phyloP scores from a whole-genome alignment of 306 rosid species.

The Ammopiptanthus mongolicus region DNA sequence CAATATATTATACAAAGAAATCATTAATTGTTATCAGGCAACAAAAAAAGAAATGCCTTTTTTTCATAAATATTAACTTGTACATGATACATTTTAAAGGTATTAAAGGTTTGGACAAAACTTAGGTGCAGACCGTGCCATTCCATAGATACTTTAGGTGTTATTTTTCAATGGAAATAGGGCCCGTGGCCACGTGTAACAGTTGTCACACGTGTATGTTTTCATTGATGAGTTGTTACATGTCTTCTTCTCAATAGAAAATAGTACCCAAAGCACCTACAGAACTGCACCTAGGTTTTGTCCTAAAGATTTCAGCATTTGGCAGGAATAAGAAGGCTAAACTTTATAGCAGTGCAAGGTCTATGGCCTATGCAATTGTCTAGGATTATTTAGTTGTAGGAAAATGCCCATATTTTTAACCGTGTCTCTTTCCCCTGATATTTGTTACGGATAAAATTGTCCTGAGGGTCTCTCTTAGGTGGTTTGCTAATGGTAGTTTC shows the following conservation, averaged over 20 bases:
- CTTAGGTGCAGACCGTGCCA: too few species aligned
- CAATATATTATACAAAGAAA: not conserved
- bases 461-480: not conserved
- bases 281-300: too few species aligned
- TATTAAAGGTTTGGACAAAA: not conserved
- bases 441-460: not conserved
- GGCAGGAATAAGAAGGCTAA: not conserved
- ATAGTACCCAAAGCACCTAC: too few species aligned
- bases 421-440: not conserved
- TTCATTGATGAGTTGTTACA: too few species aligned
- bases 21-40: not conserved
- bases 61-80: not conserved
- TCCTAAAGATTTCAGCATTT: too few species aligned
- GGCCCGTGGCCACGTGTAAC: too few species aligned
- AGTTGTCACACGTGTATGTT: too few species aligned
- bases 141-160: too few species aligned
- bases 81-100: not conserved
- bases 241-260: too few species aligned
- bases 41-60: not conserved
- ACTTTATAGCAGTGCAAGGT: not conserved
- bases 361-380: not conserved
- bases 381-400: not conserved
- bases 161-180: too few species aligned
- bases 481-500: not conserved
- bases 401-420: not conserved